A percentile compares a stretch with the other conserved stretches of the same genome.
Conservation (phyloP, 2,329 filamentous ascomycete genomes). For the Talaromyces sp. region DNA sequence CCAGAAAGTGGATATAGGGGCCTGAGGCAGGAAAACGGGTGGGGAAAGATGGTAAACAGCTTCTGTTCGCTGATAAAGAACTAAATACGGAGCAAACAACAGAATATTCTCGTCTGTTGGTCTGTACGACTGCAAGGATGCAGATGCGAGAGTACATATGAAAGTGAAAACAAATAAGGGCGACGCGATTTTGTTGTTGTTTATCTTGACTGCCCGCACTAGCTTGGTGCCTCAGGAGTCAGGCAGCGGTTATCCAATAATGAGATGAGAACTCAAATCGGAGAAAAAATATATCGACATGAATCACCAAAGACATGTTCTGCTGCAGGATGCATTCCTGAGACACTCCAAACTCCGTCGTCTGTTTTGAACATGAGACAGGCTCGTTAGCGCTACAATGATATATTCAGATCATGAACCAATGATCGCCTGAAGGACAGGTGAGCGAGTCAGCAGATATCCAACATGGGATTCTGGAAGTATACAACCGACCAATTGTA, state of each 20-base stretch:
- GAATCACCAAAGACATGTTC: neutral
- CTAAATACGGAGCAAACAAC: too few relatives aligned
- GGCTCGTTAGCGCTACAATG: neutral
- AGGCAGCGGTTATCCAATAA: neutral
- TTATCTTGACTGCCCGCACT: neutral
- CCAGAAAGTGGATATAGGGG: neutral
- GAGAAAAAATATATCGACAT: too few relatives aligned
- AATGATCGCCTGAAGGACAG: conserved; percentile 7
- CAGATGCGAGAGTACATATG: neutral
- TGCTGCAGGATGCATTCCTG: neutral
- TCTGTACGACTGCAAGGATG: neutral
- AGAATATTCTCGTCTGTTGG: neutral
- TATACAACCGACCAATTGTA: neutral
- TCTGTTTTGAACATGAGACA: neutral
- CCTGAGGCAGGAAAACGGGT: neutral
- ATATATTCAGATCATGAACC: neutral
- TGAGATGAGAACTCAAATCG: neutral
- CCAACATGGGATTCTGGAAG: neutral
- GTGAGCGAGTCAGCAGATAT: conserved; percentile 8
- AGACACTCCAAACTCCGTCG: neutral
- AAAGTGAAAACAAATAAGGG: neutral
- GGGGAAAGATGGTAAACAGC: neutral
- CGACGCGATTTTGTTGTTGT: neutral
- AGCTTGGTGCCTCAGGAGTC: neutral
- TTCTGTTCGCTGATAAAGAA: too few relatives aligned